Conservation (phyloP, 108 stramenopile genomes). For the Nannochloropsis salina region DNA sequence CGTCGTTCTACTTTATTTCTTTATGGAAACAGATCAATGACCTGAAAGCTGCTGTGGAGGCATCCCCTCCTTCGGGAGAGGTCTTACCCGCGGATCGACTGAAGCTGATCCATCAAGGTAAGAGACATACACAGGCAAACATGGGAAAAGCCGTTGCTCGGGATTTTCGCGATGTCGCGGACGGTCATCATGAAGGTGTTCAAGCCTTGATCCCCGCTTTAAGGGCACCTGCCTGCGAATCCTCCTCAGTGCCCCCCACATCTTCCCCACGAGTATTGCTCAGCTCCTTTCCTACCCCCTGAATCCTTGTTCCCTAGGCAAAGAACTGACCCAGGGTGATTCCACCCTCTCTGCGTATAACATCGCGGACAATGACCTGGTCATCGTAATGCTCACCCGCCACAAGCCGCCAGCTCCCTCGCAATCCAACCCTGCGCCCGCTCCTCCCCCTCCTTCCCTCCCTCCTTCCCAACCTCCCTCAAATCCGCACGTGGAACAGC, state of each 20-base stretch:
- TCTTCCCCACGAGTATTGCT: not conserved
- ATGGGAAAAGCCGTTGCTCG: too few relatives aligned
- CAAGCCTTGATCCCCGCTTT: too few relatives aligned
- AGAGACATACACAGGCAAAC: not conserved
- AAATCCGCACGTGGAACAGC: not conserved
- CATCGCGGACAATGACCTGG: not conserved
- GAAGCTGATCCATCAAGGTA: constrained; percentile 8
- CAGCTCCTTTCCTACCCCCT: not conserved
- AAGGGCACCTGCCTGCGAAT: too few relatives aligned
- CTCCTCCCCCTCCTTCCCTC: not conserved
- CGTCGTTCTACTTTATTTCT: not conserved
- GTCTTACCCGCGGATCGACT: not conserved
- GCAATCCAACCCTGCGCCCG: not conserved
- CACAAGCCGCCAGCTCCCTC: not conserved
- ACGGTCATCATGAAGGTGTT: too few relatives aligned
- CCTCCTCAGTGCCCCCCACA: too few relatives aligned
- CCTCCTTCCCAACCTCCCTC: not conserved
- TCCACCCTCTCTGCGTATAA: not conserved
- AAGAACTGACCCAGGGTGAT: not conserved
- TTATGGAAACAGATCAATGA: constrained; percentile 6
- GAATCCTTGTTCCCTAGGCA: not conserved
- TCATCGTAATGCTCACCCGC: not conserved
- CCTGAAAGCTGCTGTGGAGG: constrained; percentile 15
- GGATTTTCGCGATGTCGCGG: too few relatives aligned
- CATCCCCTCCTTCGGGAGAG: not conserved